Conservation (phyloP, 2,329 filamentous ascomycete species). For the Cladophialophora yegresii region DNA sequence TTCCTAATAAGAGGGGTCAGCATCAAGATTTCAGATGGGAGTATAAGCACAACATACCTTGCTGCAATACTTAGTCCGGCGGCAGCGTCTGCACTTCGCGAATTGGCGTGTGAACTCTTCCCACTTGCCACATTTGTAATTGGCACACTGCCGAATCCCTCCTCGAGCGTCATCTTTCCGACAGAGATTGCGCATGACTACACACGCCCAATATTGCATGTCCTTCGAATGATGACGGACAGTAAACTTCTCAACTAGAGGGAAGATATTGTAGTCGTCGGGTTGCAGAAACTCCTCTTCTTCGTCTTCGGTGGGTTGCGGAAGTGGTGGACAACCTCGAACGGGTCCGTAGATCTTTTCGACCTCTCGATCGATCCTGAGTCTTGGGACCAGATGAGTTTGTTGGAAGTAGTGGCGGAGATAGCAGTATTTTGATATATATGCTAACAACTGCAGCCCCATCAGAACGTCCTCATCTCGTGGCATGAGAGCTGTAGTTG, state of each 20-base stretch:
- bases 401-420: slow-evolving; percentile 92
- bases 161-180: slow-evolving; percentile 94
- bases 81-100: slow-evolving; percentile 93
- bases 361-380: slow-evolving; percentile 86
- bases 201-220: slow-evolving; percentile 99
- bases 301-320: slow-evolving; percentile 61
- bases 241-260: slow-evolving; percentile 96
- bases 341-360: slow-evolving; percentile 74
- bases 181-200: slow-evolving; percentile 98
- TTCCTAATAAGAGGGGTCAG: slow-evolving; percentile 46
- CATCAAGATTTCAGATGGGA: background rate
- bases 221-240: slow-evolving; percentile 91
- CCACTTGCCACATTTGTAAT: slow-evolving; percentile 98
- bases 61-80: slow-evolving; percentile 98
- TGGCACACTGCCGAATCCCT: slow-evolving; percentile 94
- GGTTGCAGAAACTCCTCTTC: slow-evolving; percentile 87
- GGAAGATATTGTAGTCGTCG: slow-evolving; percentile 98
- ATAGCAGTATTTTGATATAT: slow-evolving; percentile 98
- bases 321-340: slow-evolving; percentile 42
- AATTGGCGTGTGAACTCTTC: slow-evolving; percentile 96
- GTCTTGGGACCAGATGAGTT: slow-evolving; percentile 86
- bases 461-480: slow-evolving; percentile 97
- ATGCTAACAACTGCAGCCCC: slow-evolving; percentile 93
- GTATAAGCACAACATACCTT: slow-evolving; percentile 57
- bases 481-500: slow-evolving; percentile 86